Evolutionary conservation across 2,329 filamentous ascomycete genomes (phyloP), one percentile per base, ranked within the genome.

Genomic region (Alternaria gaisen): DNA sequence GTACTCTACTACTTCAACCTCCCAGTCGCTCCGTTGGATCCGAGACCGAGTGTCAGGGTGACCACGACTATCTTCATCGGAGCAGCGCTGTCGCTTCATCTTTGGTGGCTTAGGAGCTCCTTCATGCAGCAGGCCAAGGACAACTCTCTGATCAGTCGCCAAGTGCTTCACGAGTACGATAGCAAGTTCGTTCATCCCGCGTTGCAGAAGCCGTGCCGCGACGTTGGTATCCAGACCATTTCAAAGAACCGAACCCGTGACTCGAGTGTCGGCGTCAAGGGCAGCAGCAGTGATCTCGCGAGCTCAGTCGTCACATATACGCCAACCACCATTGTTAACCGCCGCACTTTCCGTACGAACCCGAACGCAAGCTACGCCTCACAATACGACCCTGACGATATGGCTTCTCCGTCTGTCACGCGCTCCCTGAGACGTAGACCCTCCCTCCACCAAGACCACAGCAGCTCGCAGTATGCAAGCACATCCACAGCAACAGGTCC

Each of bases 111-210:
- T 51, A 89, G 91, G 61, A 86, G 85, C 2, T 88, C 85, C 34
- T 98, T 94, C 79, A 85, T 87, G 4, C 94, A 94, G 75, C 94
- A 98, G 77, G 88, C 87, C 62, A 97, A 93, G 75, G 95, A 99
- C 77, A 88, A 87, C 2, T 85, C 89, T 2, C 85, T 97, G 47
- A 91, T 99, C 60, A 93, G 97, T 69, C 93, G 91, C 70, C 92
- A 98, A 79, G 94, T 98, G 5, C 85, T 98, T 80, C 90, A 93
- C 76, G 95, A 99, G 80, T 99, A 99, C 75, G 93, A 98, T 75
- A 92, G 88, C 69, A 99, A 99, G 81, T 97, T 91, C 73, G 95
- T 99, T 1, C 93, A 96, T 72, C 95, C 95, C 2, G 86, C 90
- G 11, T 87, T 97, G n/a, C 91, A 96, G 69, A 91, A 91, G 8